Evolutionary conservation across 805 yeast species (phyloP).

Genomic region (Geotrichum ghanense): DNA sequence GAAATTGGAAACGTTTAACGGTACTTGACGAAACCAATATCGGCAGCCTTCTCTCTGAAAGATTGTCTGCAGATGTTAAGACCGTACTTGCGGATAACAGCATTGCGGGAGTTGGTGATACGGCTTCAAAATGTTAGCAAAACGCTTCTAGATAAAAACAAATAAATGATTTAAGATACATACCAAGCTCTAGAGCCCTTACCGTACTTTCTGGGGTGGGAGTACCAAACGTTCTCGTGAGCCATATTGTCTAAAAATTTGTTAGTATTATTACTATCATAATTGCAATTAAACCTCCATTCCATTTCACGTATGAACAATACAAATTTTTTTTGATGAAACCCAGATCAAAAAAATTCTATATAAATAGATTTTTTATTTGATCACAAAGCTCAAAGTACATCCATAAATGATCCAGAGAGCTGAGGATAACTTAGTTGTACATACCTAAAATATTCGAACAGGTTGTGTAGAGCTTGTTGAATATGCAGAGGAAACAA

Average conservation of each 20-base stretch:
- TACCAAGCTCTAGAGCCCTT: slow-evolving; percentile 98
- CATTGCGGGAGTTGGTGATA: slow-evolving; percentile 96
- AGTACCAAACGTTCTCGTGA: slow-evolving; percentile 99
- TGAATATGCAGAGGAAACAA: not conserved
- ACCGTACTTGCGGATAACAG: slow-evolving; percentile 99
- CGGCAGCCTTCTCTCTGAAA: slow-evolving; percentile 99
- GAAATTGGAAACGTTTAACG: slow-evolving; percentile 70
- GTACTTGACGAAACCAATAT: slow-evolving; percentile 98
- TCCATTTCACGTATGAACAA: no score
- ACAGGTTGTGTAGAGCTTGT: not conserved
- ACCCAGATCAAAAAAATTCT: no score
- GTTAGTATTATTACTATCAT: no score
- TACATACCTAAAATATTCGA: slow-evolving; percentile 1
- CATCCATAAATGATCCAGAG: no score
- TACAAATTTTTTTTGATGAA: no score
- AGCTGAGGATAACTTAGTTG: no score
- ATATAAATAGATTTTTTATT: no score
- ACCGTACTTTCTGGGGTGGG: slow-evolving; percentile 99
- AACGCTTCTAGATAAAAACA: not conserved
- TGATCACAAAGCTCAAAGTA: no score
- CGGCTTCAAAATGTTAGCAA: slow-evolving; percentile 34
- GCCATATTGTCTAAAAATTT: slow-evolving; percentile 80
- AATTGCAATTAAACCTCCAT: no score
- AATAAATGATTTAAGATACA: slow-evolving; percentile 6
- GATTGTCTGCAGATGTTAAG: slow-evolving; percentile 99